Conservation (phyloP, 1,284 basidiomycete genomes). For the Violaceomyces palustris region DNA sequence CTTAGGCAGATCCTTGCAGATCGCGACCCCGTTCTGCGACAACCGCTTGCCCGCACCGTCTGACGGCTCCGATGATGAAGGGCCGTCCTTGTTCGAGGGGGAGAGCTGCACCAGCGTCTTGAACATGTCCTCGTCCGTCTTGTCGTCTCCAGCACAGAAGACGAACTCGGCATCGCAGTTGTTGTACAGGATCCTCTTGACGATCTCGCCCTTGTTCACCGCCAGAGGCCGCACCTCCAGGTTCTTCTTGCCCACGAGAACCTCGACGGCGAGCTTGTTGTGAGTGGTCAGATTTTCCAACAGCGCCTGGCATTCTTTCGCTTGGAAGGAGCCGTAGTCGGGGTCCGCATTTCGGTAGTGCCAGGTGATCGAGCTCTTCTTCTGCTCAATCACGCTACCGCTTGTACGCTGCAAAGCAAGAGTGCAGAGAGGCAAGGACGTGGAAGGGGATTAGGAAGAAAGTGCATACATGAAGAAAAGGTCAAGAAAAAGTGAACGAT, state of each 20-base stretch:
- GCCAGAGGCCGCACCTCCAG: conserved; percentile 90
- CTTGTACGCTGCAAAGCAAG: conserved; percentile 72
- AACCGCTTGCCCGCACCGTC: background rate
- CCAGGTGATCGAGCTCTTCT: conserved; percentile 97
- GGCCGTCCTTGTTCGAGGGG: conserved; percentile 5
- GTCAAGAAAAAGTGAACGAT: no score
- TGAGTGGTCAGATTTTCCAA: conserved; percentile 69
- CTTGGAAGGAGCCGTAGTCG: conserved; percentile 68
- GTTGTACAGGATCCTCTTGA: conserved; percentile 83
- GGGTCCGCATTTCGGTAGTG: conserved; percentile 91
- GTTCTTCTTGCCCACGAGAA: conserved; percentile 81
- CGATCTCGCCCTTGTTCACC: conserved; percentile 97
- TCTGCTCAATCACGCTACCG: conserved; percentile 91
- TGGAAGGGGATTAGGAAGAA: no score
- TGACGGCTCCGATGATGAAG: background rate
- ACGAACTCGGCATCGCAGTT: conserved; percentile 90
- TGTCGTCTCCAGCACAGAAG: conserved; percentile 96
- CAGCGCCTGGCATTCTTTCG: conserved; percentile 88
- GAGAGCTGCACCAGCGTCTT: conserved; percentile 33
- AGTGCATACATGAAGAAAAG: no score
- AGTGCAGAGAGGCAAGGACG: no score
- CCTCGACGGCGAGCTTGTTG: conserved; percentile 52
- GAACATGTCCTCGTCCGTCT: conserved; percentile 61
- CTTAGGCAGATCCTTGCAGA: background rate
- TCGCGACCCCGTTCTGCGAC: background rate